phyloP scores from a whole-genome alignment of 1,139 yeast species.

The Suhomyces taliae region DNA sequence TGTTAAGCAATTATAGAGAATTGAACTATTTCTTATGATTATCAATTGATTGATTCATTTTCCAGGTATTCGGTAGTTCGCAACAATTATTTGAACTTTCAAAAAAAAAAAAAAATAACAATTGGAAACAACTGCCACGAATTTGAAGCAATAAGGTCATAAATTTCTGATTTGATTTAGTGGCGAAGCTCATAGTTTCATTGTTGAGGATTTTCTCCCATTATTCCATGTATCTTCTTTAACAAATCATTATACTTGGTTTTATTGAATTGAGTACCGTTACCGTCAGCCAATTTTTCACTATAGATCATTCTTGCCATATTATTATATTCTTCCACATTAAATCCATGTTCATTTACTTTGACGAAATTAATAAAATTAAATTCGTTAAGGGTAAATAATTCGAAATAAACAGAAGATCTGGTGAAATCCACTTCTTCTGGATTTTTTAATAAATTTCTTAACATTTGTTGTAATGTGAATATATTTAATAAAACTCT shows the following conservation, averaged over 20 bases:
- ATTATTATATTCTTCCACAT: conserved; percentile 34
- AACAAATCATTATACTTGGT: conserved; percentile 41
- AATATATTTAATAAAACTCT: conserved; percentile 67
- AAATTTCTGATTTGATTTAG: no score
- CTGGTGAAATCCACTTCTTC: conserved; percentile 58
- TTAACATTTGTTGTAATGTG: conserved; percentile 73
- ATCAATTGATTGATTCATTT: no score
- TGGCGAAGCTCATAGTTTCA: no score
- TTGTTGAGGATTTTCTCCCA: not conserved
- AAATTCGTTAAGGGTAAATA: conserved; percentile 48
- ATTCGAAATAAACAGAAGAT: conserved; percentile 59
- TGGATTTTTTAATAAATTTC: conserved; percentile 59
- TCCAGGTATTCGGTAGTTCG: no score
- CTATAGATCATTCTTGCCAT: conserved; percentile 49
- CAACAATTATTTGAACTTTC: no score
- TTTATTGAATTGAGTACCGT: conserved; percentile 40
- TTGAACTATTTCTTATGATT: no score
- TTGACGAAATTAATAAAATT: conserved; percentile 27
- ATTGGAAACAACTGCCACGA: no score
- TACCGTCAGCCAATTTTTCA: conserved; percentile 46
- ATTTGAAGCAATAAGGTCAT: no score
- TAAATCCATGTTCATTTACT: conserved; percentile 18
- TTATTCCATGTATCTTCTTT: conserved; percentile 20
- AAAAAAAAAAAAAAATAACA: no score
- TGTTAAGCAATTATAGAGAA: no score